Percentiles rank a stretch among this genome's conserved stretches.
phyloP scores from a whole-genome alignment of 1,139 yeast species.

The Zhuliangozyma parablackwelliae region DNA sequence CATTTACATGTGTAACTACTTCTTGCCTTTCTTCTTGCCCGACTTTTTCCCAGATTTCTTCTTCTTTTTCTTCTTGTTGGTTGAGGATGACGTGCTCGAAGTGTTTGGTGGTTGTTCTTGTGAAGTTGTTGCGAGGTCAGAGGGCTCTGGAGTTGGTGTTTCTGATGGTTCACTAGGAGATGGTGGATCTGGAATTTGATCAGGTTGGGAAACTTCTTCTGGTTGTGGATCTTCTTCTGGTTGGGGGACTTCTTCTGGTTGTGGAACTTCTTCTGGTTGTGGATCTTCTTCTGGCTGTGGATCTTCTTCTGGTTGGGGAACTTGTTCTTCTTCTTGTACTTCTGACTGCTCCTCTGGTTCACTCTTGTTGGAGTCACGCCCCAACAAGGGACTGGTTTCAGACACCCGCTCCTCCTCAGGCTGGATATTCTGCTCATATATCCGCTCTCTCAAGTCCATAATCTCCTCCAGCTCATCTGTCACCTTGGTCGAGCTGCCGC shows the following conservation, averaged over 20 bases:
- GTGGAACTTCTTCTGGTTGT: too few species aligned
- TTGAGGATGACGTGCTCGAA: too few species aligned
- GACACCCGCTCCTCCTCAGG: conserved; percentile 5
- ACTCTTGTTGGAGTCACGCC: background rate
- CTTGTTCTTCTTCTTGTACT: background rate
- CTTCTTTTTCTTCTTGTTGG: conserved; percentile 12
- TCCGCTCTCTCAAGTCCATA: conserved; percentile 36
- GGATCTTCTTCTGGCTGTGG: too few species aligned
- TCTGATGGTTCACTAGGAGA: background rate
- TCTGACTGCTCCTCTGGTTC: background rate
- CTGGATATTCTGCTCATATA: conserved; percentile 28
- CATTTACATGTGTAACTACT: conserved; percentile 3
- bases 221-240: too few species aligned
- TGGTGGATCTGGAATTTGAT: too few species aligned
- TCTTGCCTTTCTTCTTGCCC: conserved; percentile 15
- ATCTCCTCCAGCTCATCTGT: conserved; percentile 38
- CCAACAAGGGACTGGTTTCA: conserved; percentile 11
- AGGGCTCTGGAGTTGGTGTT: background rate
- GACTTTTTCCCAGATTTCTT: conserved; percentile 9
- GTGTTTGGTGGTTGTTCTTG: too few species aligned
- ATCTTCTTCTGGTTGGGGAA: too few species aligned
- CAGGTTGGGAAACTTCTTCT: too few species aligned
- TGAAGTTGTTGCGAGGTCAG: background rate
- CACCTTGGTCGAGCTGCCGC: conserved; percentile 18
- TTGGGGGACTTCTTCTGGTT: too few species aligned